Evolutionary conservation across 768 basidiomycete species (phyloP).

Genomic region (Plicaturopsis crispa): DNA sequence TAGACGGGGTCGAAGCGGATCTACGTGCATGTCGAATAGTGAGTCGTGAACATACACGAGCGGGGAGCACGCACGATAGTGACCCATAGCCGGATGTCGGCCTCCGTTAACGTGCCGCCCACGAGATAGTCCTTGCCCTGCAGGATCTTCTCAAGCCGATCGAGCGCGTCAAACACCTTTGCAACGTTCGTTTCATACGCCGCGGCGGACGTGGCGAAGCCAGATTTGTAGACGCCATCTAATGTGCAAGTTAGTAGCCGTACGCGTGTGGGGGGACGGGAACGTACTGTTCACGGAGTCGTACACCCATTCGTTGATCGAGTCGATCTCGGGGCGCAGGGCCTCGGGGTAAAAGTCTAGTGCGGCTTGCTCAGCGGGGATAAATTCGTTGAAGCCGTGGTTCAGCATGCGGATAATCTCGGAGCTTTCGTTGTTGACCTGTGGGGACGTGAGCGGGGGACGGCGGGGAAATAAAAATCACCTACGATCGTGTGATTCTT

Average conservation of each 20-base stretch:
- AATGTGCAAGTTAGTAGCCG: neutral
- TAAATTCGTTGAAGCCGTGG: conserved; percentile 42
- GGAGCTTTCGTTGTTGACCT: conserved; percentile 67
- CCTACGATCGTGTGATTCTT: conserved; percentile 49
- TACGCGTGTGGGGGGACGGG: neutral
- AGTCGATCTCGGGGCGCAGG: conserved; percentile 54
- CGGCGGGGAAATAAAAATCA: too few relatives aligned
- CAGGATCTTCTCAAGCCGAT: conserved; percentile 51
- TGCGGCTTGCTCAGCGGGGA: conserved; percentile 36
- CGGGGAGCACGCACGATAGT: conserved; percentile 41
- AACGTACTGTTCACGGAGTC: conserved; percentile 48
- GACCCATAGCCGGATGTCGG: conserved; percentile 54
- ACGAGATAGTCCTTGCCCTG: conserved; percentile 54
- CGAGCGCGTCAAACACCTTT: conserved; percentile 48
- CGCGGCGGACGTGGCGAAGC: conserved; percentile 53
- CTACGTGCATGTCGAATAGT: conserved; percentile 14
- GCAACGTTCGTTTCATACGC: conserved; percentile 55
- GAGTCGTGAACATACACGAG: neutral
- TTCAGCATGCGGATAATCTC: conserved; percentile 76
- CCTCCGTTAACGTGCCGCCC: conserved; percentile 52
- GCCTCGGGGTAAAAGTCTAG: conserved; percentile 54
- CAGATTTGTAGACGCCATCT: conserved; percentile 60
- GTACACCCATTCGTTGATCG: conserved; percentile 57
- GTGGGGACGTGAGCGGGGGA: too few relatives aligned
- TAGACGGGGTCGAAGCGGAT: conserved; percentile 61